phyloP scores from a whole-genome alignment of 805 yeast genomes.

The Yamadazyma paraphyllophila region DNA sequence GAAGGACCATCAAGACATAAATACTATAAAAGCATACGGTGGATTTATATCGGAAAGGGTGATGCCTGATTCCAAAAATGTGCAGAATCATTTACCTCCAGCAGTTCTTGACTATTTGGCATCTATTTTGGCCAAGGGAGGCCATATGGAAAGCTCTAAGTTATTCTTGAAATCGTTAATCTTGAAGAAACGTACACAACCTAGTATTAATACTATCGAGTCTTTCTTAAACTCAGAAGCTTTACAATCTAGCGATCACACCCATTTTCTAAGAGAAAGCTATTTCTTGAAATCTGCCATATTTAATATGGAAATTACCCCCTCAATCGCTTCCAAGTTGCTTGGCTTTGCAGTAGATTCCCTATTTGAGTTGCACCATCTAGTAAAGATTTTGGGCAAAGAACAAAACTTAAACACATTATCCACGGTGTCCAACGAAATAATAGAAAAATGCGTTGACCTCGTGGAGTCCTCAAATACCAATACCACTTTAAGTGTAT shows the following conservation, averaged over 20 bases:
- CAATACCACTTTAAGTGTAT: neutral
- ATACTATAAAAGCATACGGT: neutral
- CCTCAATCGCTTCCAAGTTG: neutral
- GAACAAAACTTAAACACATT: slow-evolving; percentile 4
- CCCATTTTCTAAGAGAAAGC: slow-evolving; percentile 10
- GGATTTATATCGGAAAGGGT: neutral
- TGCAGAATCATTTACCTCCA: slow-evolving; percentile 4
- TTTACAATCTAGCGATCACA: neutral
- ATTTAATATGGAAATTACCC: slow-evolving; percentile 1
- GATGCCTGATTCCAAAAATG: neutral
- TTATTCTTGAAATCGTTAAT: slow-evolving; percentile 3
- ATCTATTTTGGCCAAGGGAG: neutral
- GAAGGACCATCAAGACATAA: neutral
- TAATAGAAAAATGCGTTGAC: slow-evolving; percentile 19
- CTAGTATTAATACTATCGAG: slow-evolving; percentile 6
- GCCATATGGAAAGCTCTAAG: neutral
- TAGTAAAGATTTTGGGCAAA: slow-evolving; percentile 5
- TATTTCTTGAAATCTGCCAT: slow-evolving; percentile 11
- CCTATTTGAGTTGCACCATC: slow-evolving; percentile 10
- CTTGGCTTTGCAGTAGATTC: slow-evolving; percentile 4
- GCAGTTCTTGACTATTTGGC: slow-evolving; percentile 1
- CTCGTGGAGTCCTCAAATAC: neutral
- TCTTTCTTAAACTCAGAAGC: slow-evolving; percentile 3
- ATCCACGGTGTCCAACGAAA: slow-evolving; percentile 15
- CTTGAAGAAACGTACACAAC: neutral